These are phyloP conservation scores for Pluteus cervinus DNA, from an alignment of 768 basidiomycete genomes.

Conservation along the genomic window DNA sequence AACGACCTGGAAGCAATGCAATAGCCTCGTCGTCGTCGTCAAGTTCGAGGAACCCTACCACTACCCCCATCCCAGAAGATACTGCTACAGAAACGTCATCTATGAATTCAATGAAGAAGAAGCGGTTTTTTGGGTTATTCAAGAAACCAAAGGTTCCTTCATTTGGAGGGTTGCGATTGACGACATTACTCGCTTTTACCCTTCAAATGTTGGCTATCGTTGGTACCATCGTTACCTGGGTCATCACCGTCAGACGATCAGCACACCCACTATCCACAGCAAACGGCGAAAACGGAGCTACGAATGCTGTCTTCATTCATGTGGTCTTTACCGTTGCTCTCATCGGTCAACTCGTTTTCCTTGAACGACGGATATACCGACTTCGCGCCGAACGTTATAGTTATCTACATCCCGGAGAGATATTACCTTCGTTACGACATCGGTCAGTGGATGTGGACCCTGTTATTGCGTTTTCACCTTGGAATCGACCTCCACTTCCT, in stretches of 20 bases:
- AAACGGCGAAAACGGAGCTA: constrained; percentile 13
- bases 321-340: constrained; percentile 49
- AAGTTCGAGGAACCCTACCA: neutral
- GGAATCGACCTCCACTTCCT: constrained; percentile 66
- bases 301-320: constrained; percentile 51
- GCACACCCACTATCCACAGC: constrained; percentile 1
- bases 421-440: constrained; percentile 35
- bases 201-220: constrained; percentile 34
- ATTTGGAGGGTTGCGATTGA: constrained; percentile 38
- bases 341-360: constrained; percentile 49
- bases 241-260: constrained; percentile 25
- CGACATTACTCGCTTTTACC: constrained; percentile 35
- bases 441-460: constrained; percentile 16
- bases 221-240: constrained; percentile 54
- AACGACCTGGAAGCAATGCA: constrained; percentile 5
- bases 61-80: constrained; percentile 7
- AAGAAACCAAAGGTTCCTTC: constrained; percentile 30
- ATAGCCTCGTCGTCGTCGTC: neutral
- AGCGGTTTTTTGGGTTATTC: constrained; percentile 31
- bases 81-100: constrained; percentile 14
- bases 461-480: constrained; percentile 49
- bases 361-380: constrained; percentile 60
- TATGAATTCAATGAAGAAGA: too few species aligned
- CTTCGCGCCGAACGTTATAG: constrained; percentile 62
- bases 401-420: constrained; percentile 53